Evolutionary conservation across 129 eudicot genomes (phyloP).

Genomic region (Flaveria brownii): DNA sequence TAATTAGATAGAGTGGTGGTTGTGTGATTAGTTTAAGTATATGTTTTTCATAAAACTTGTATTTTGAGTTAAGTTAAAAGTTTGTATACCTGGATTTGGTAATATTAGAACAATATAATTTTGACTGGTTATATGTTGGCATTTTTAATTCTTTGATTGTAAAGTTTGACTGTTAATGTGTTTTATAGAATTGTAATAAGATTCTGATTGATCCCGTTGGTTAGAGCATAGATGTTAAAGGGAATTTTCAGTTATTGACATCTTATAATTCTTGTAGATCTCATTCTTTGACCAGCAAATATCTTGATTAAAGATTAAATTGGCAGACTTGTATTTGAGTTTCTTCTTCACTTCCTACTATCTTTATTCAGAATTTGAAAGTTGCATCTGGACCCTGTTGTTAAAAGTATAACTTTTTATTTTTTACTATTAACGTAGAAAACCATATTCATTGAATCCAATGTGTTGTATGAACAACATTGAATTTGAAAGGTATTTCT

Average conservation of each 20-base stretch:
- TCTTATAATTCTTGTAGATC: background rate
- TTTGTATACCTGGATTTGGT: background rate
- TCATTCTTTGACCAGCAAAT: constrained; percentile 1
- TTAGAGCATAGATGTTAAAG: background rate
- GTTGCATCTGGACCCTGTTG: background rate
- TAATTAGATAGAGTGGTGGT: constrained; percentile 13
- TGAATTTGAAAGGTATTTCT: background rate
- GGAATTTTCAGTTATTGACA: background rate
- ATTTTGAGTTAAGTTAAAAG: background rate
- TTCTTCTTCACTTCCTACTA: background rate
- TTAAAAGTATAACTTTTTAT: background rate
- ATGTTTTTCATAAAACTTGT: background rate
- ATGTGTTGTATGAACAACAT: background rate
- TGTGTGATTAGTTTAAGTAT: constrained; percentile 14
- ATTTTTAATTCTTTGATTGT: too few species aligned
- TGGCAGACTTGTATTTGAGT: background rate
- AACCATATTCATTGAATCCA: background rate
- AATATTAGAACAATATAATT: too few species aligned
- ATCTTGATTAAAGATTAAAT: background rate
- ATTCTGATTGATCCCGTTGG: constrained; percentile 14
- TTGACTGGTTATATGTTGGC: too few species aligned
- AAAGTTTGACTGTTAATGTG: background rate
- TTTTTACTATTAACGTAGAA: background rate
- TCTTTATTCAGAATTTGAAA: constrained; percentile 1
- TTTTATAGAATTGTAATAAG: background rate